Evolutionary conservation across 768 basidiomycete genomes (phyloP).

Genomic region (Auricularia sp.): DNA sequence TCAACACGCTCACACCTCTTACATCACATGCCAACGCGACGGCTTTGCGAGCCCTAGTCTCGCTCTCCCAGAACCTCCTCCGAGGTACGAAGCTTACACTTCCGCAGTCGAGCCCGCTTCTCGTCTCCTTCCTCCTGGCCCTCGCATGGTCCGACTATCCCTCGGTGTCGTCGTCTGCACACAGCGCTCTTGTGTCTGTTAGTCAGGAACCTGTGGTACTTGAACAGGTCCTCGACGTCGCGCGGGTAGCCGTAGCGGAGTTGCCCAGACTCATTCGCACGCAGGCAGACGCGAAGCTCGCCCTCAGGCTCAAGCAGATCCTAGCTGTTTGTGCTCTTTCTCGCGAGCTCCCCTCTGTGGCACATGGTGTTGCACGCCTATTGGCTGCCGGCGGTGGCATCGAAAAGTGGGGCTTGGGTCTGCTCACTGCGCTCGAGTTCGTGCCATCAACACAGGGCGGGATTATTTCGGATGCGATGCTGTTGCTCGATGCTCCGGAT

Average conservation of each 20-base stretch:
- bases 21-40: constrained; percentile 59
- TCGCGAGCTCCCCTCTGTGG: constrained; percentile 30
- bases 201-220: constrained; percentile 34
- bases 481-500: not conserved
- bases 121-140: constrained; percentile 64
- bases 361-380: constrained; percentile 45
- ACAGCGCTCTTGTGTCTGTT: constrained; percentile 35
- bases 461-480: constrained; percentile 1
- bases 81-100: constrained; percentile 48
- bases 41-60: constrained; percentile 48
- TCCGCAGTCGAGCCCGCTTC: constrained; percentile 53
- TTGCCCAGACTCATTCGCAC: constrained; percentile 64
- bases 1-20: constrained; percentile 65
- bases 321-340: constrained; percentile 57
- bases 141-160: constrained; percentile 52
- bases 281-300: constrained; percentile 64
- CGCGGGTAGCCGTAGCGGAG: constrained; percentile 51
- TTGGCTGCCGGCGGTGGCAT: constrained; percentile 76
- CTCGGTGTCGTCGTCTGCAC: constrained; percentile 42
- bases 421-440: constrained; percentile 77
- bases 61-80: constrained; percentile 48
- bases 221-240: constrained; percentile 50
- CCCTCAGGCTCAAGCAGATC: constrained; percentile 56
- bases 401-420: constrained; percentile 85
- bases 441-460: constrained; percentile 30